Percentiles rank a stretch among this genome's conserved stretches.
Evolutionary conservation across 2,329 filamentous ascomycete genomes (phyloP).

Genomic region (Aspergillus sp.): DNA sequence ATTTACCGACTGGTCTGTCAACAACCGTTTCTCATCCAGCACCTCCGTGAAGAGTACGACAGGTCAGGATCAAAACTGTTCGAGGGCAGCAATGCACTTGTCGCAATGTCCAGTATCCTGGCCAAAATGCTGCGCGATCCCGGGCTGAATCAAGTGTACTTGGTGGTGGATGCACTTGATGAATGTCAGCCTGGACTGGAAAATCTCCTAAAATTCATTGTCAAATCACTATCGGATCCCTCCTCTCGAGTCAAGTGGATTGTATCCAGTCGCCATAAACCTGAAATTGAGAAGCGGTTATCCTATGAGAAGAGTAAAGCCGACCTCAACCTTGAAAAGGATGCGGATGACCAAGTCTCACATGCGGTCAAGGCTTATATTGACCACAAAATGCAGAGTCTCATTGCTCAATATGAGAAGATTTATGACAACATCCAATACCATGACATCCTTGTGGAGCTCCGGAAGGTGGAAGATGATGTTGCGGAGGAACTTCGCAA

Average conservation of each 20-base stretch:
- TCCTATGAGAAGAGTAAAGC: not conserved
- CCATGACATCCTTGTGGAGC: not conserved
- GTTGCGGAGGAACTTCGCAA: not conserved
- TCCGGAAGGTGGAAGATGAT: not conserved
- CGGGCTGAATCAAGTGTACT: constrained; percentile 15
- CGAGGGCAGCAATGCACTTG: constrained; percentile 31
- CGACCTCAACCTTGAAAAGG: constrained; percentile 19
- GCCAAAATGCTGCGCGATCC: constrained; percentile 32
- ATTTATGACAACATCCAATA: not conserved
- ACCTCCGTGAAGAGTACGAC: constrained; percentile 31
- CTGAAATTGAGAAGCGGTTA: constrained; percentile 29
- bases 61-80: constrained; percentile 30
- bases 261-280: constrained; percentile 38
- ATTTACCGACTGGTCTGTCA: constrained; percentile 34
- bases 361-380: not conserved
- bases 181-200: constrained; percentile 29
- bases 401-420: not conserved
- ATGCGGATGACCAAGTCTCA: not conserved
- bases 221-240: constrained; percentile 8
- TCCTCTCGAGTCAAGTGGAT: constrained; percentile 34
- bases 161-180: constrained; percentile 44
- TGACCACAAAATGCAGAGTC: not conserved
- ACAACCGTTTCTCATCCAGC: constrained; percentile 23
- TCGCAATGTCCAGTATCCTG: constrained; percentile 32
- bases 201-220: constrained; percentile 32